Conservation (phyloP, 78 protist genomes). For the Speleostelium caveatum region DNA sequence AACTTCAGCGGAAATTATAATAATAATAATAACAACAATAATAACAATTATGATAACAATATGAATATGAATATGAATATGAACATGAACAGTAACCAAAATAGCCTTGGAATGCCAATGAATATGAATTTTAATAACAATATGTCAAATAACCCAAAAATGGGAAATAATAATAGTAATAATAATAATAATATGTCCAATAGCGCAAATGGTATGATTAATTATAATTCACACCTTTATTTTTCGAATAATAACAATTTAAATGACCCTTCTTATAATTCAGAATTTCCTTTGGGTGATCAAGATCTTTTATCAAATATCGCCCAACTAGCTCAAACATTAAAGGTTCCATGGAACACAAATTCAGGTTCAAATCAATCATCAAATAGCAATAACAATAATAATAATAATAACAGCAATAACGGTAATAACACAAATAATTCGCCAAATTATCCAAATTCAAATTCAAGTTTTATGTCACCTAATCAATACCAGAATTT, state of each 20-base stretch:
- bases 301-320: constrained; percentile 56
- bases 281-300: constrained; percentile 8
- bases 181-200: background rate
- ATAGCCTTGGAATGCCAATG: background rate
- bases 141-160: constrained; percentile 1
- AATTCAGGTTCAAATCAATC: too few relatives aligned
- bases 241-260: constrained; percentile 1
- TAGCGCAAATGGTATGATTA: background rate
- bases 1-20: background rate
- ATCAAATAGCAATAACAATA: background rate
- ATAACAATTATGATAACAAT: background rate
- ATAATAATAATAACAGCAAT: background rate
- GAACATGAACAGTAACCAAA: background rate
- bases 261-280: background rate
- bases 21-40: background rate
- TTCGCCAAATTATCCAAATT: too few relatives aligned
- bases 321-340: constrained; percentile 25
- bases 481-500: too few relatives aligned
- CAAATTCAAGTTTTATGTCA: too few relatives aligned
- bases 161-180: background rate
- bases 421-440: background rate
- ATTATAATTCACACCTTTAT: constrained; percentile 4
- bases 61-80: background rate
- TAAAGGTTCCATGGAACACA: background rate
- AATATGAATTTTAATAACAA: too few relatives aligned